Evolutionary conservation across 345 rosid species (phyloP).

Genomic region (Corymbia maculata): DNA sequence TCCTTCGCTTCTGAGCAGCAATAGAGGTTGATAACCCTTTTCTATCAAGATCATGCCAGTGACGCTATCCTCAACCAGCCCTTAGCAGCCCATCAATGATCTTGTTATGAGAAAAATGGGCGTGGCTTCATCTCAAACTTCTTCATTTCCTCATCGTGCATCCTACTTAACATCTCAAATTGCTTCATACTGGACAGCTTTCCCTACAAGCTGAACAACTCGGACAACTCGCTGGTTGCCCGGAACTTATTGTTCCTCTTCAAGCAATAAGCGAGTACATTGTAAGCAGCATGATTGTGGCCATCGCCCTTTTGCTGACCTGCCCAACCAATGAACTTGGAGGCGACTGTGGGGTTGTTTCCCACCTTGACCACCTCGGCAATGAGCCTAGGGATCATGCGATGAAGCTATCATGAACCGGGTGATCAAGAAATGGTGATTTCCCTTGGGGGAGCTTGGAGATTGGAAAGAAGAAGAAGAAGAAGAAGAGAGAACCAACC

Average conservation of each 20-base stretch:
- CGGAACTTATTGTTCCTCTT: conserved; percentile 51
- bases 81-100: conserved; percentile 62
- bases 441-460: too few species aligned
- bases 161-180: conserved; percentile 73
- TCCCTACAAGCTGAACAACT: conserved; percentile 64
- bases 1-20: neutral
- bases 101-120: conserved; percentile 56
- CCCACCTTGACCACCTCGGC: conserved; percentile 64
- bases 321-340: conserved; percentile 82
- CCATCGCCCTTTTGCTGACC: conserved; percentile 75
- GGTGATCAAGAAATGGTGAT: conserved; percentile 53
- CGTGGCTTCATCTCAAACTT: conserved; percentile 60
- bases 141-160: conserved; percentile 91
- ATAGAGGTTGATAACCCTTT: neutral
- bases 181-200: conserved; percentile 66
- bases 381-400: conserved; percentile 61
- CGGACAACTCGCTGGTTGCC: conserved; percentile 76
- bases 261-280: conserved; percentile 80
- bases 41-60: neutral
- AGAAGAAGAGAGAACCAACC: too few species aligned
- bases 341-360: conserved; percentile 35
- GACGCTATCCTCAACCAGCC: conserved; percentile 12
- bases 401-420: conserved; percentile 80
- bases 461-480: too few species aligned
- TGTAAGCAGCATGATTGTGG: conserved; percentile 61